A percentile compares a stretch with the other conserved stretches of the same genome.
Conservation (phyloP, 2,329 filamentous ascomycete species). For the Thyridium curvatum region DNA sequence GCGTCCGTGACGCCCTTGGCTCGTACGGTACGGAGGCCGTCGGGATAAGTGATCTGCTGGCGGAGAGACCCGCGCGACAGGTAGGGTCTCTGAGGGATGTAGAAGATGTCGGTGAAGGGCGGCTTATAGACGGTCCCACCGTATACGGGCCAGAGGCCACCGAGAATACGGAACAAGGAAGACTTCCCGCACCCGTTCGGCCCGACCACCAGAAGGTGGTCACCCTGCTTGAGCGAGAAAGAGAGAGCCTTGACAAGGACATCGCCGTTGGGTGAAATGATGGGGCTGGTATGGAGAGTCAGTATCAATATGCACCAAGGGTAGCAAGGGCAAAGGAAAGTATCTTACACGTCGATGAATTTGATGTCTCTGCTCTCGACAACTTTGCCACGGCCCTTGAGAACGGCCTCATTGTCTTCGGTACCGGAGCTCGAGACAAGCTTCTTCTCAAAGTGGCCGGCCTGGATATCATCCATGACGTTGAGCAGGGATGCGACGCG, state of each 20-base stretch:
- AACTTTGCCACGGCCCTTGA: constrained; percentile 74
- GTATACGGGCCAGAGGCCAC: constrained; percentile 96
- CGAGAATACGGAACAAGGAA: constrained; percentile 90
- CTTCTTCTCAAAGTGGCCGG: constrained; percentile 92
- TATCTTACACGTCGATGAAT: constrained; percentile 68
- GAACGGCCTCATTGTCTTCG: constrained; percentile 74
- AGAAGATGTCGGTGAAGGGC: constrained; percentile 89
- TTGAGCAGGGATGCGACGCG: constrained; percentile 84
- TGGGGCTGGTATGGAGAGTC: constrained; percentile 49
- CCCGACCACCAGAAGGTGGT: constrained; percentile 90
- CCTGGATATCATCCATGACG: constrained; percentile 89
- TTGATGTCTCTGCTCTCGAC: constrained; percentile 78
- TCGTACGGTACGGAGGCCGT: constrained; percentile 81
- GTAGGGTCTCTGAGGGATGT: constrained; percentile 94
- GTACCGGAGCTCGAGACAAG: constrained; percentile 83
- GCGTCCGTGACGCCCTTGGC: constrained; percentile 75
- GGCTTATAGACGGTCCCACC: constrained; percentile 91
- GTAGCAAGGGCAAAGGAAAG: neutral
- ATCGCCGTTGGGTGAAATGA: constrained; percentile 94
- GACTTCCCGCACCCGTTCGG: constrained; percentile 98
- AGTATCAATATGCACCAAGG: constrained; percentile 9
- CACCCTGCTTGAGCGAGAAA: constrained; percentile 78
- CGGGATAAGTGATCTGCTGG: constrained; percentile 95
- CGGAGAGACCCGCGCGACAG: constrained; percentile 86
- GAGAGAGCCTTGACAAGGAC: constrained; percentile 80